Evolutionary conservation across 2,329 filamentous ascomycete genomes (phyloP).

Genomic region (Seiridium unicorne): DNA sequence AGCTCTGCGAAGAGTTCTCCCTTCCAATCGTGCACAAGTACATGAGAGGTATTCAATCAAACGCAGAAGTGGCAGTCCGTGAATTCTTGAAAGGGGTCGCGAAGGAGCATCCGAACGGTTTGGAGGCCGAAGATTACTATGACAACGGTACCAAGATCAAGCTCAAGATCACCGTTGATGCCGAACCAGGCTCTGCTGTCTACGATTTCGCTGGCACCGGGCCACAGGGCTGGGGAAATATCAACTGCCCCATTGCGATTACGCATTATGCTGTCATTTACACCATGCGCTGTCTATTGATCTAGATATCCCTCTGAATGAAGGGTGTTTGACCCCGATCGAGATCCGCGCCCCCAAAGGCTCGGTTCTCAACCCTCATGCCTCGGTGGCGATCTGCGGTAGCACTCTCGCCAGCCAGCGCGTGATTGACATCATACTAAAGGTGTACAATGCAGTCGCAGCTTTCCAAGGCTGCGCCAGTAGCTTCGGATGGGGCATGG

Average conservation of each 20-base stretch:
- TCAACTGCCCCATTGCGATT: constrained; percentile 25
- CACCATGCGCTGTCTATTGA: constrained; percentile 60
- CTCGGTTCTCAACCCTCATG: constrained; percentile 28
- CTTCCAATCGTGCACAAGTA: constrained; percentile 29
- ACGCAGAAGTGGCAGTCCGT: constrained; percentile 34
- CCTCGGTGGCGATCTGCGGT: constrained; percentile 15
- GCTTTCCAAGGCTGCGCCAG: constrained; percentile 32
- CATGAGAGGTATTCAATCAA: constrained; percentile 38
- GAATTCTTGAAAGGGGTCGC: constrained; percentile 31
- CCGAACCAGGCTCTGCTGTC: constrained; percentile 65
- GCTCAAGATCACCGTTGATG: constrained; percentile 49
- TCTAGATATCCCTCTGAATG: constrained; percentile 72
- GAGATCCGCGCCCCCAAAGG: constrained; percentile 14
- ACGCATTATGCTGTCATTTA: constrained; percentile 26
- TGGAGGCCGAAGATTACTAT: constrained; percentile 71
- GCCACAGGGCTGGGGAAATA: constrained; percentile 38
- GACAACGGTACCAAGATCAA: constrained; percentile 49
- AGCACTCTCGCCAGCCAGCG: constrained; percentile 15
- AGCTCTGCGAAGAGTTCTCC: constrained; percentile 29
- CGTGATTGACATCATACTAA: constrained; percentile 10
- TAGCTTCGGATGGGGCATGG: constrained; percentile 57
- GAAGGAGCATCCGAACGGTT: constrained; percentile 49
- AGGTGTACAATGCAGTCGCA: constrained; percentile 15
- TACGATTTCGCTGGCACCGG: constrained; percentile 53
- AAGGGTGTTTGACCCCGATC: constrained; percentile 57